Evolutionary conservation across 2,329 filamentous ascomycete species (phyloP).

Genomic region (Trichophyton verrucosum): DNA sequence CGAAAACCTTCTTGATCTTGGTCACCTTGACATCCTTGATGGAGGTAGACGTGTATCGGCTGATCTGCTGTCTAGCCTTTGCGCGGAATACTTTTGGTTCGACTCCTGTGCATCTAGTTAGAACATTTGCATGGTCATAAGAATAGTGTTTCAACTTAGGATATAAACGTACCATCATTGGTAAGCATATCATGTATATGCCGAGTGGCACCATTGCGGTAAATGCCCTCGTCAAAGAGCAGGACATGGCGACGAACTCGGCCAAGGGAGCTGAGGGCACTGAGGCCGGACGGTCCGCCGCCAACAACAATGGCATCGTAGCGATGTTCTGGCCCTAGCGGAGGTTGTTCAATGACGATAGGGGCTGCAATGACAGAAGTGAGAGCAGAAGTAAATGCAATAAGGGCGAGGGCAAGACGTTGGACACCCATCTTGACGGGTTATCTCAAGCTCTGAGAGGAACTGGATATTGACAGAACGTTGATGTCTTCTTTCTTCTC

Average conservation of each 20-base stretch:
- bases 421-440: background rate
- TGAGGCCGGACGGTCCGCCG: slow-evolving; percentile 46
- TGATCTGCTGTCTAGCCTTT: slow-evolving; percentile 42
- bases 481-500: background rate
- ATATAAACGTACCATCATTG: slow-evolving; percentile 39
- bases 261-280: slow-evolving; percentile 44
- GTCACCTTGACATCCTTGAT: slow-evolving; percentile 44
- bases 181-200: slow-evolving; percentile 52
- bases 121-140: too few species aligned
- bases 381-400: background rate
- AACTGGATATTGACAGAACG: too few species aligned
- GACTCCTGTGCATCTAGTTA: slow-evolving; percentile 31
- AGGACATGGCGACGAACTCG: slow-evolving; percentile 45
- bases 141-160: too few species aligned
- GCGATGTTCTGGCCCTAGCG: slow-evolving; percentile 5
- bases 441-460: too few species aligned
- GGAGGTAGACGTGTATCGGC: slow-evolving; percentile 38
- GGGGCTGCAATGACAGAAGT: background rate
- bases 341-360: background rate
- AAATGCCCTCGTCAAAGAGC: slow-evolving; percentile 47
- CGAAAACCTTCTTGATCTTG: slow-evolving; percentile 17
- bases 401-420: background rate
- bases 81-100: slow-evolving; percentile 44
- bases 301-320: slow-evolving; percentile 49
- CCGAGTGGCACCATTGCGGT: slow-evolving; percentile 45